Conservation (phyloP, 495 filamentous ascomycete genomes). For the Chaetomium tenue region DNA sequence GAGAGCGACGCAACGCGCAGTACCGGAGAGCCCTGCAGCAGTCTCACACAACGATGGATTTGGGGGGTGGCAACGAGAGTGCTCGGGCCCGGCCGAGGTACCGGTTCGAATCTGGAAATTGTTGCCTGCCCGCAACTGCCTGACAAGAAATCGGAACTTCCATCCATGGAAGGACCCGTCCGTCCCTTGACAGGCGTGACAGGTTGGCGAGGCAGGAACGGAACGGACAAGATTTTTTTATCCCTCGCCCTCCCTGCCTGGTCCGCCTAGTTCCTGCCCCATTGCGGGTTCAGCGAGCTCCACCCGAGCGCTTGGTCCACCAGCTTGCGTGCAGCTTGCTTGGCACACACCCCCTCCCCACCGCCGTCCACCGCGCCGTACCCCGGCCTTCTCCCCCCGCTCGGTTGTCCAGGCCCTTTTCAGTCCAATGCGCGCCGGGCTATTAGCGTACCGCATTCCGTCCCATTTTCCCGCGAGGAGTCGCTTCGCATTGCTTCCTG, state of each 20-base stretch:
- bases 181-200: too few species aligned
- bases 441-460: conserved; percentile 25
- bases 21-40: conserved; percentile 14
- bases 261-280: conserved; percentile 4
- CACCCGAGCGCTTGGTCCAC: conserved; percentile 41
- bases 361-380: conserved; percentile 20
- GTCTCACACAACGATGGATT: conserved; percentile 1
- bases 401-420: conserved; percentile 34
- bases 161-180: neutral
- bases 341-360: conserved; percentile 32
- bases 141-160: neutral
- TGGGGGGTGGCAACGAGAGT: neutral
- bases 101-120: neutral
- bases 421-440: conserved; percentile 30
- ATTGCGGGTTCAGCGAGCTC: conserved; percentile 21
- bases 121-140: neutral
- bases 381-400: conserved; percentile 18
- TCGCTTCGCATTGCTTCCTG: conserved; percentile 20
- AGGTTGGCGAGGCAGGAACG: conserved; percentile 2
- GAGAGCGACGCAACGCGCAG: conserved; percentile 8
- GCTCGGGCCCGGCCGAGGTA: conserved; percentile 6
- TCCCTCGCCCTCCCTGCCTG: conserved; percentile 13
- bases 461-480: conserved; percentile 37
- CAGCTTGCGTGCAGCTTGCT: conserved; percentile 35
- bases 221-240: conserved; percentile 24